Evolutionary conservation across 2,329 filamentous ascomycete genomes (phyloP).

Genomic region (Calonectria multiphialidica): DNA sequence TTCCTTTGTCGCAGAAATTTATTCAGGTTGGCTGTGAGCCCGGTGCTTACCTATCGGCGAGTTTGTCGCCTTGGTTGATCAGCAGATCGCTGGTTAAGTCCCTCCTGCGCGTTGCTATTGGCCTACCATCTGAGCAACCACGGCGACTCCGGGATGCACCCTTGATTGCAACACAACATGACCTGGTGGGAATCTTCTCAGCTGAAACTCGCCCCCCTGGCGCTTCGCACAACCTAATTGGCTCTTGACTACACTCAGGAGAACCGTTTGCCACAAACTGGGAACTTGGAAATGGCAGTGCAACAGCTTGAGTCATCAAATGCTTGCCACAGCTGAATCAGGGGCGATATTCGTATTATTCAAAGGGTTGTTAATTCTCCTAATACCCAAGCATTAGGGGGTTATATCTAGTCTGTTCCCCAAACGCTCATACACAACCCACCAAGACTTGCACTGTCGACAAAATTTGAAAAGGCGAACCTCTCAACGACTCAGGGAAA

Average conservation of each 20-base stretch:
- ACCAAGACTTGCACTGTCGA: no score
- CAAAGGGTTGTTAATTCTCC: neutral
- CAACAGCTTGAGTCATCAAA: neutral
- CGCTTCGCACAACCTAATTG: neutral
- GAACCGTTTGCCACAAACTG: neutral
- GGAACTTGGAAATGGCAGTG: neutral
- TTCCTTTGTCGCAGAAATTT: neutral
- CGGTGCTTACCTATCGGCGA: neutral
- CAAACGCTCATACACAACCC: no score
- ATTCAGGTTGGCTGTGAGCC: neutral
- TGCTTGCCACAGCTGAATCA: neutral
- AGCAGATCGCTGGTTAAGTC: neutral
- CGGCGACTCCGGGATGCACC: neutral
- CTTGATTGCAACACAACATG: neutral
- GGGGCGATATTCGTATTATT: neutral
- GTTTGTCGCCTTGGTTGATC: neutral
- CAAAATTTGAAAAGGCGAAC: no score
- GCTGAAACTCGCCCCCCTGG: neutral
- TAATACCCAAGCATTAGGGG: no score
- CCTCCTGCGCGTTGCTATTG: neutral
- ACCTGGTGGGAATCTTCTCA: neutral
- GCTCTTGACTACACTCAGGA: neutral
- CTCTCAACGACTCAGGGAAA: no score
- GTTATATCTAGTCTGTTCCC: no score
- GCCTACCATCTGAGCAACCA: neutral